Base-by-base conservation (phyloP, 148 eudicot species). In the Fagopyrum tataricum region DNA sequence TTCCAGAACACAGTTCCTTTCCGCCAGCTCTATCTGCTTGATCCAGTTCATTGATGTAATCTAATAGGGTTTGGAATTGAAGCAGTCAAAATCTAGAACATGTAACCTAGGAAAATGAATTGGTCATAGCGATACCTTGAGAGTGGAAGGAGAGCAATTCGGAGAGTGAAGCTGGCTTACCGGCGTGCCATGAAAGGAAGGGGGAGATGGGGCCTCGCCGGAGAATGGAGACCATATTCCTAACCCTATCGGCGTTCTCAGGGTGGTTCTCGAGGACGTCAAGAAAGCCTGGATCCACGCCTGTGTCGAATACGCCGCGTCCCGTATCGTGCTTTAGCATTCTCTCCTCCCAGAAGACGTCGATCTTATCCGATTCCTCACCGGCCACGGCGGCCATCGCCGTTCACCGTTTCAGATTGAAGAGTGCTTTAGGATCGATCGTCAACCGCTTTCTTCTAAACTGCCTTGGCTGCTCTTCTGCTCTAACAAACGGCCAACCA, bases 261-360 rank as follows among this genome's bases (percentile, higher is more conserved):
- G 97, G 96, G 87, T 95, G 99, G 68, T 83, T 85, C 51, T 95
- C 97, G 0, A 95, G 86, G 4, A 95, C 85, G 42, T 95, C 97
- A 4, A 95, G 84, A 76, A 90, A 95, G 18, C 96, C 94, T 23
- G 99, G 99, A 75, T 91, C 88, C 6, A 52, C 18, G 12, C 93
- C 90, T 15, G 85, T 56, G 75, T 91, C 97, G 72, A 90, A 95
- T 0, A 95, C 89, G 11, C 99, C 99, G 9, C 75, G 75, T 17
- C 96, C 97, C 56, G 87, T 70, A 23, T 91, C 85, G 69, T 95
- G 97, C 7, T 62, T 53, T 11, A 95, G 76, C 99, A 95, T 91
- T 0, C 94, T 92, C 73, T 90, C 91, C 37, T 95, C 76, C 97
- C 96, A 95, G 87, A 95, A 95, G 24, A 95, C 97, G 72, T 84